Base-by-base conservation (phyloP, 108 stramenopile genomes). In the Nitzschia sp. region DNA sequence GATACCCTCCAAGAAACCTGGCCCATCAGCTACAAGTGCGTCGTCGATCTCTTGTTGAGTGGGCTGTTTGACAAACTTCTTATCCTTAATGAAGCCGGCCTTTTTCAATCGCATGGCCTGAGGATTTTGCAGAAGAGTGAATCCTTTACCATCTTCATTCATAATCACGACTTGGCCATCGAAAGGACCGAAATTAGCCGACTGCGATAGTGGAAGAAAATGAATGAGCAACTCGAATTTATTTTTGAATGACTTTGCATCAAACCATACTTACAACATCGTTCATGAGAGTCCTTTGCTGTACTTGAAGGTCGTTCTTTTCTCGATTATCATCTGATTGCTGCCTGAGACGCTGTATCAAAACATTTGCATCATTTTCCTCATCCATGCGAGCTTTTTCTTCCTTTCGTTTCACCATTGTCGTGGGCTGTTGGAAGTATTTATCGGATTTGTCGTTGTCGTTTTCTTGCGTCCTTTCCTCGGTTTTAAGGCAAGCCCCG, bases 91-190 rank as follows among this genome's bases (percentile, higher is more conserved):
- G 34, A 88, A 87, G 25, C 92, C 92, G 19, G 82, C 85, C 54
- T 91, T 80, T 45, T 94, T 94, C 33, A 94, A 61, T 31, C 90
- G 68, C 92, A 89, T 91, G 17, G 88, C 88, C 55, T 94, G 89
- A 25, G 88, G 87, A 65, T 83, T 89, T 44, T 85, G 53, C 19
- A 91, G 66, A 16, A 94, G 72, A 22, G 88, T 89, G 50, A 91
- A 94, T 13, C 77, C 78, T 45, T 76, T 78, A 23, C 89, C 92
- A 59, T 91, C 86, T 13, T 80, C 83, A 47, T 94, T 91, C 52
- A 87, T 68, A 53, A 94, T 89, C 58, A 91, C 69, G 33, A 90
- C 86, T 63, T 90, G 86, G 29, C 84, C 31, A 61, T 80, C 76
- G 56, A 94, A 89, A 23, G 92, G 92, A 15, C 89, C 89, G 53